Evolutionary conservation across 2,329 filamentous ascomycete genomes (phyloP).

Genomic region (Xylaria sp.): DNA sequence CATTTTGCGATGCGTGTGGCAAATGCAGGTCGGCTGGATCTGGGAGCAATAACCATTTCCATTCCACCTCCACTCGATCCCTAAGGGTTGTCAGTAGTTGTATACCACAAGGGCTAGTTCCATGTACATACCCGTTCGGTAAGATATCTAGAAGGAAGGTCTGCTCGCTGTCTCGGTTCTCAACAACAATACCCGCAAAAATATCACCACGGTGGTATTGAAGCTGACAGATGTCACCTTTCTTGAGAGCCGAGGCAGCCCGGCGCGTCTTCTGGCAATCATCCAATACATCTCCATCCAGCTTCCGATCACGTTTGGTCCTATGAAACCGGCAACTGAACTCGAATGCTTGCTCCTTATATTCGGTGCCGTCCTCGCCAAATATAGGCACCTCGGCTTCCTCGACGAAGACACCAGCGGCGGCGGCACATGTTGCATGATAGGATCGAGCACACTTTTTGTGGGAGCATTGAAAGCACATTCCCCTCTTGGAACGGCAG

Average conservation of each 20-base stretch:
- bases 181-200: constrained; percentile 87
- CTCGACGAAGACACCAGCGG: constrained; percentile 92
- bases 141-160: constrained; percentile 83
- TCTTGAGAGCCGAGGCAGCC: constrained; percentile 74
- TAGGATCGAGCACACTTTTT: constrained; percentile 95
- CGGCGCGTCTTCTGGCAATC: constrained; percentile 74
- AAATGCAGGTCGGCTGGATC: constrained; percentile 76
- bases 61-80: constrained; percentile 81
- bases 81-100: constrained; percentile 62
- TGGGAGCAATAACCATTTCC: constrained; percentile 83
- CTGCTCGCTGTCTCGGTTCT: constrained; percentile 82
- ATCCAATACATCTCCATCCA: constrained; percentile 76
- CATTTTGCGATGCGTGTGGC: constrained; percentile 78
- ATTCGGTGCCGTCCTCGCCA: constrained; percentile 90
- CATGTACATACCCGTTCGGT: constrained; percentile 74
- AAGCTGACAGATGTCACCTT: constrained; percentile 84
- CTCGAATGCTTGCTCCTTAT: constrained; percentile 90
- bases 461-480: constrained; percentile 95
- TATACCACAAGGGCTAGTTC: constrained; percentile 18
- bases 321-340: constrained; percentile 96
- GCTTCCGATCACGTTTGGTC: constrained; percentile 82
- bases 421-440: constrained; percentile 92
- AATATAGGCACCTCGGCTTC: constrained; percentile 86
- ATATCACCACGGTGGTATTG: constrained; percentile 88
- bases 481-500: constrained; percentile 93